Evolutionary conservation across 2,329 filamentous ascomycete genomes (phyloP), one percentile per base, ranked within the genome.

Genomic region (Teratosphaeria zuluensis): DNA sequence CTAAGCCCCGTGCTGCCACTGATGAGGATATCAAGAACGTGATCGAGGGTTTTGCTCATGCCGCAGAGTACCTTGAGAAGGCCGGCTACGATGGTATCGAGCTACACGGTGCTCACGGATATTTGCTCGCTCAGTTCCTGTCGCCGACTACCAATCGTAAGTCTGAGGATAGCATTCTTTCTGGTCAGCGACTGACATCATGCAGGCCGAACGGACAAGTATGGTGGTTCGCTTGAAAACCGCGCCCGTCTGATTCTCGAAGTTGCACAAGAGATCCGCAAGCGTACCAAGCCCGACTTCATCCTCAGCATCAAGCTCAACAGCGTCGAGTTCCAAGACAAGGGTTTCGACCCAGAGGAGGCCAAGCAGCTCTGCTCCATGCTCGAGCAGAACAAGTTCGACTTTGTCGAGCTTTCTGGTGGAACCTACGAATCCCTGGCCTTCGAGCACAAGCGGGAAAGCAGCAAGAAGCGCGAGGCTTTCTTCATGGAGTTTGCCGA

Each of bases 401-500:
- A 83, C 68, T 81, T 83, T 63, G 81, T 85, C 12, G 83, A 85
- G 70, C 74, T 86, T 0, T 80, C 75, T 0, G 83, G 84, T 12
- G 84, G 84, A 7, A 86, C 82, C 0, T 84, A 84, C 64, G 78
- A 86, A 69, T 69, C 73, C 19, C 66, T 81, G 0, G 80, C 76
- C 0, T 82, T 84, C 61, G 64, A 55, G 16, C 79, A 83, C 66
- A 75, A 78, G 70, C 73, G 77, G 54, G 82, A 84, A 51, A 79
- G 75, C 16, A 84, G 81, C 12, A 76, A 76, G 69, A 78, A 80
- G 70, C 65, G 71, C 3, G 69, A 71, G 53, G 64, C 65, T 1
- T 84, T 83, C 75, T 85, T 85, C 75, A 66, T 84, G 52, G 81
- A 84, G 4, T 84, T 83, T 61, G 83, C 83, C 0, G 78, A 84